These are phyloP conservation scores for Epichloe baconii DNA, from an alignment of 2,329 filamentous ascomycete genomes.

Conservation along the genomic window DNA sequence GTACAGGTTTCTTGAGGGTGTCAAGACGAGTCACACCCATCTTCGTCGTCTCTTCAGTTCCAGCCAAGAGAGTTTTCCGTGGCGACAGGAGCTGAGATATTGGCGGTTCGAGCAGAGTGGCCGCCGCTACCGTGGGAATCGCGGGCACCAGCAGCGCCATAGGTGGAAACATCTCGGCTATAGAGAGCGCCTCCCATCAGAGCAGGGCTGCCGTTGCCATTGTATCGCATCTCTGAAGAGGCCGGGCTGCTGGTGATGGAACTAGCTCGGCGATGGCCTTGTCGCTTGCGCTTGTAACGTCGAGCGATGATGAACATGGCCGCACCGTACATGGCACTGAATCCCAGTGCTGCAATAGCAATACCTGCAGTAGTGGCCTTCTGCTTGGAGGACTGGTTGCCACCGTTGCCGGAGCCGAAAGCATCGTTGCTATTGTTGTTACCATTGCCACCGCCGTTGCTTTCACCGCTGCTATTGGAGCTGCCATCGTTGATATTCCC, in stretches of 20 bases:
- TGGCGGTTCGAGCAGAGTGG: conserved; percentile 39
- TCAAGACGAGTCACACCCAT: not conserved
- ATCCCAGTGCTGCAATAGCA: conserved; percentile 61
- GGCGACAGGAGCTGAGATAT: conserved; percentile 82
- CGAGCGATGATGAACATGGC: conserved; percentile 91
- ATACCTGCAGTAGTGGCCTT: conserved; percentile 54
- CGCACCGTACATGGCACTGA: conserved; percentile 77
- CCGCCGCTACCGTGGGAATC: conserved; percentile 56
- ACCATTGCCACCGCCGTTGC: conserved; percentile 21
- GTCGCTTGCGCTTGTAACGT: conserved; percentile 77
- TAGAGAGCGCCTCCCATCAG: conserved; percentile 59
- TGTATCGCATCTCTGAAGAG: conserved; percentile 41
- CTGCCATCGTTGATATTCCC: conserved; percentile 25
- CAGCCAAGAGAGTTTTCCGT: conserved; percentile 91
- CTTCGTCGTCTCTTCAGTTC: conserved; percentile 46
- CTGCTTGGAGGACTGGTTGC: conserved; percentile 43
- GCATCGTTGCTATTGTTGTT: conserved; percentile 26
- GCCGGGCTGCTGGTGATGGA: conserved; percentile 45
- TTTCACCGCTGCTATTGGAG: conserved; percentile 17
- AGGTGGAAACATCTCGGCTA: conserved; percentile 42
- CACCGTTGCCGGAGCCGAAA: conserved; percentile 28
- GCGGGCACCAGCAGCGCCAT: conserved; percentile 34
- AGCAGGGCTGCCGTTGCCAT: conserved; percentile 36
- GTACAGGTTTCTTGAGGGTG: conserved; percentile 7
- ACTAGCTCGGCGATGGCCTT: conserved; percentile 62